Evolutionary conservation across 1,284 basidiomycete species (phyloP).

Genomic region (Cryptococcus wingfieldii): DNA sequence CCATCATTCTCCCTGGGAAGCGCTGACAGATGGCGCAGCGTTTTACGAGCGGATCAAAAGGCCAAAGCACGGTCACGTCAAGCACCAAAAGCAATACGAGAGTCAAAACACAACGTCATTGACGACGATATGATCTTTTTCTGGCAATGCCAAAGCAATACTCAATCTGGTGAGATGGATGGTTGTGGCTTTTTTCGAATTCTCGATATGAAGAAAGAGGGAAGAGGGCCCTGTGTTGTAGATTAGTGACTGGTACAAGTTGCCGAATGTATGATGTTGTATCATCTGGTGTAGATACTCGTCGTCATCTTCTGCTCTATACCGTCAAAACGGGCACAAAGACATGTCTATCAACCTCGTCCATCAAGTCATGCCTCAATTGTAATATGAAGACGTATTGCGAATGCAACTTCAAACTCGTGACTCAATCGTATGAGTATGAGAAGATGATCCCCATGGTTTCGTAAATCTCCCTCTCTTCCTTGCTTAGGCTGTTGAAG

Average conservation of each 20-base stretch:
- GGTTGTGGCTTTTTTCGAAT: slow-evolving; percentile 76
- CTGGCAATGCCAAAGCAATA: slow-evolving; percentile 80
- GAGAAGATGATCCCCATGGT: too few relatives aligned
- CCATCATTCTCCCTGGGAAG: background rate
- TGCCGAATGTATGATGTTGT: too few relatives aligned
- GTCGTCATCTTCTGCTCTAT: too few relatives aligned
- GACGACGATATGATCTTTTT: slow-evolving; percentile 60
- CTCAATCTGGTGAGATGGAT: slow-evolving; percentile 71
- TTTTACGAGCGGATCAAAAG: slow-evolving; percentile 50
- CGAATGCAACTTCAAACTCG: too few relatives aligned
- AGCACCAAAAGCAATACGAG: slow-evolving; percentile 1
- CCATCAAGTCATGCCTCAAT: too few relatives aligned
- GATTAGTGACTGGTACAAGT: slow-evolving; percentile 6
- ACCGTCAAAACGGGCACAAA: too few relatives aligned
- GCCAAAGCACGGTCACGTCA: slow-evolving; percentile 36
- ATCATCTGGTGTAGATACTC: too few relatives aligned
- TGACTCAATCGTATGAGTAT: too few relatives aligned
- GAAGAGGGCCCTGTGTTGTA: slow-evolving; percentile 52
- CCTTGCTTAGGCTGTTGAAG: too few relatives aligned
- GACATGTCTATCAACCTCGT: too few relatives aligned
- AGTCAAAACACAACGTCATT: slow-evolving; percentile 5
- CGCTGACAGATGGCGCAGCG: slow-evolving; percentile 20
- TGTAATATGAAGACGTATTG: too few relatives aligned
- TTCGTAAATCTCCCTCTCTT: too few relatives aligned
- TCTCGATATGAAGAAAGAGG: slow-evolving; percentile 70